Percentiles rank a stretch among this genome's conserved stretches.
Conservation (phyloP, 225 moss, liverwort and hornwort genomes). For the Neckera pumila region DNA sequence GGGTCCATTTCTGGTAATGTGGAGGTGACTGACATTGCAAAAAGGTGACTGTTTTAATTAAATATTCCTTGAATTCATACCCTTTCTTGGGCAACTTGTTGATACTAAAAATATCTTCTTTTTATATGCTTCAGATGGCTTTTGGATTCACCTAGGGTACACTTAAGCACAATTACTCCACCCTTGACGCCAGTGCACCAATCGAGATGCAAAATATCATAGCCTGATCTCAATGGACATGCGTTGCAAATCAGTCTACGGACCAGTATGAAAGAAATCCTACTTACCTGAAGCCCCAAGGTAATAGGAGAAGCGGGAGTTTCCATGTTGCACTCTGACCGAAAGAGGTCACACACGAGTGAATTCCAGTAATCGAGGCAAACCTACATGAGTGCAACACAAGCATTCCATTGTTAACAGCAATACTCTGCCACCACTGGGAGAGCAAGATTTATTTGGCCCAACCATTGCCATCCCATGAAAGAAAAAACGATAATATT, state of each 20-base stretch:
- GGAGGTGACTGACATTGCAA: neutral
- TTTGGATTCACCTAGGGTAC: neutral
- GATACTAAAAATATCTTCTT: no score
- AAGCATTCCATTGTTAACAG: neutral
- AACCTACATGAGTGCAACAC: constrained; percentile 26
- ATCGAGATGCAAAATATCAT: neutral
- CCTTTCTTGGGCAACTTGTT: neutral
- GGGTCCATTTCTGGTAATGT: neutral
- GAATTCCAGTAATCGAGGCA: constrained; percentile 94
- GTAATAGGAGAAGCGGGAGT: constrained; percentile 50
- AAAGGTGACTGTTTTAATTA: no score
- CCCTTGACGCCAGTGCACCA: neutral
- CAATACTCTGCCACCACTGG: neutral
- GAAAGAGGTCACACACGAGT: constrained; percentile 83
- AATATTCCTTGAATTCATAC: neutral
- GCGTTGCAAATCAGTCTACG: neutral
- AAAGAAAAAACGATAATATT: neutral
- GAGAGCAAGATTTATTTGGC: neutral
- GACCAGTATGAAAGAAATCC: neutral
- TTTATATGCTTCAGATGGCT: neutral
- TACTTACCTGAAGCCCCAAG: constrained; percentile 58
- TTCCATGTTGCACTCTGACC: constrained; percentile 78
- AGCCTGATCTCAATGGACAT: neutral
- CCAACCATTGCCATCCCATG: neutral
- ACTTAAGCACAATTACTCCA: neutral